Evolutionary conservation across 2,329 filamentous ascomycete species (phyloP), one percentile per base, ranked within the genome.

Genomic region (Meredithiella fracta): DNA sequence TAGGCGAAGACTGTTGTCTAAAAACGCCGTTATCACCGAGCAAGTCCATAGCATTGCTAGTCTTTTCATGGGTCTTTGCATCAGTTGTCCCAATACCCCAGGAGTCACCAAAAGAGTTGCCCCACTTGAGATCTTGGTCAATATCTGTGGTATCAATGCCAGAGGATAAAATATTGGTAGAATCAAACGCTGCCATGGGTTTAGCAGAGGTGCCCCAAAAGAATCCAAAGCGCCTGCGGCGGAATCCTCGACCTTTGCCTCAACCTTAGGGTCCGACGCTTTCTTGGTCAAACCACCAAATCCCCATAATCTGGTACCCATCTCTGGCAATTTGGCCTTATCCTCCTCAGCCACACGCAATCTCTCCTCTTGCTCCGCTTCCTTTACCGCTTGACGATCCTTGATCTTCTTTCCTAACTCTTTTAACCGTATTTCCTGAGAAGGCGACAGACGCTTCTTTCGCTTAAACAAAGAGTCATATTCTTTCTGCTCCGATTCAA

Each of bases 381-480:
- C 29, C 54, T 17, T 50, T 47, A 7, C 17, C 23, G 14, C 20
- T 29, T 51, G 37, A 34, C 70, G 65, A 58, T 63, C 63, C 26
- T 62, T 63, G 25, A 66, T 64, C 31, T 65, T 68, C 38, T 65
- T 65, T 8, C 64, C 67, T 5, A 74, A 62, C 6, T 62, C 61
- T 34, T 69, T 65, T 25, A 70, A 65, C 58, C 70, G 73, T 58
- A 75, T 71, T 52, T 73, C 65, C 31, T 73, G 72, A 57, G 68
- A 73, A 60, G 70, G 75, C 1, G 62, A 64, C 11, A 73, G 61
- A 58, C 67, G 75, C 63, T 73, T 78, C 61, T 74, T 77, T 62
- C 76, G 78, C 23, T 68, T 67, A 47, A 70, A 72, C 3, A 74
- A 64, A 3, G 64, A 62, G 14, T 64, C 68, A 11, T 73, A 64